Percentiles rank a stretch among this genome's conserved stretches.
Evolutionary conservation across 192 early-diverging fungal genomes (phyloP).

Genomic region (Backusella macrospora): DNA sequence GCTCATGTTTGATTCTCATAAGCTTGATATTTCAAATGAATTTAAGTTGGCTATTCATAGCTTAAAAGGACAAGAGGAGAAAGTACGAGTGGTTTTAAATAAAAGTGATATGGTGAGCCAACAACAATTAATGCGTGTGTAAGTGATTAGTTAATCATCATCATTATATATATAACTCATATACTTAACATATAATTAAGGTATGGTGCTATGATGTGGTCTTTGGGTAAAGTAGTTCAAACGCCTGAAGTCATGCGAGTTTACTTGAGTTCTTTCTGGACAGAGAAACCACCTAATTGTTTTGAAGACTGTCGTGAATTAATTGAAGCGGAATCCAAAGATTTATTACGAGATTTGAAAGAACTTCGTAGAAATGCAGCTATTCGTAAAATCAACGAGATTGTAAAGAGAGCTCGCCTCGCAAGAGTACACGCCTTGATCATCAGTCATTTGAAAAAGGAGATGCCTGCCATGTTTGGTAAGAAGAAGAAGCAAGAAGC

Average conservation of each 20-base stretch:
- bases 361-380: constrained; percentile 73
- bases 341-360: constrained; percentile 71
- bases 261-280: constrained; percentile 78
- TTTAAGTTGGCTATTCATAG: constrained; percentile 75
- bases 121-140: constrained; percentile 85
- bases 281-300: constrained; percentile 60
- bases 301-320: constrained; percentile 69
- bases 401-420: constrained; percentile 78
- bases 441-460: constrained; percentile 71
- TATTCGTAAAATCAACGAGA: constrained; percentile 83
- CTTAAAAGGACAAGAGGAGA: constrained; percentile 79
- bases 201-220: constrained; percentile 91
- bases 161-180: background rate
- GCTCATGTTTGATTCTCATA: constrained; percentile 83
- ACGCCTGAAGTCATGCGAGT: constrained; percentile 87
- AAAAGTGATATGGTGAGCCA: constrained; percentile 83
- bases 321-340: constrained; percentile 69
- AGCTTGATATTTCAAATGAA: constrained; percentile 86
- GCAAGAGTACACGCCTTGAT: constrained; percentile 79
- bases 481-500: constrained; percentile 74
- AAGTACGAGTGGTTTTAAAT: constrained; percentile 80
- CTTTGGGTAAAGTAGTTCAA: constrained; percentile 81
- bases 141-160: constrained; percentile 29
- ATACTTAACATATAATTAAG: constrained; percentile 20
- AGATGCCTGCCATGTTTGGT: constrained; percentile 80